Percentiles rank a stretch among this genome's conserved stretches.
Evolutionary conservation across 305 asterid genomes (phyloP).

Genomic region (Plantago rigida): DNA sequence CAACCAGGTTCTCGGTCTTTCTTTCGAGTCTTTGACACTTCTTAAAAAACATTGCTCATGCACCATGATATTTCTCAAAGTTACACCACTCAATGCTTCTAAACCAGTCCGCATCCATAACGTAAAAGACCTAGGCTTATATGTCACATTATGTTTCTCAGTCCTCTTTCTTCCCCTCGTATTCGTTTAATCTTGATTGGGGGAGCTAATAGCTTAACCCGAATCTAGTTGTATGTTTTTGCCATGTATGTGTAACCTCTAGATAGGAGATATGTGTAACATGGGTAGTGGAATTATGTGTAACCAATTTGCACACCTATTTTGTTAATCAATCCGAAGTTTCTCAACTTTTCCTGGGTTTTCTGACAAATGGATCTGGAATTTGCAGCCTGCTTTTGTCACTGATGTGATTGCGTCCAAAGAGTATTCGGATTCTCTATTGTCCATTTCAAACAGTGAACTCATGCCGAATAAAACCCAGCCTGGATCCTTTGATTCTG

Average conservation of each 20-base stretch:
- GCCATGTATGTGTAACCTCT: no score
- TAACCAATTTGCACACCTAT: not conserved
- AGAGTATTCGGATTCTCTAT: constrained; percentile 36
- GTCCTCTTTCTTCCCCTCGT: no score
- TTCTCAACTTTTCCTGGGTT: constrained; percentile 9
- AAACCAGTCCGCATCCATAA: not conserved
- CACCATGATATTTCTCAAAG: not conserved
- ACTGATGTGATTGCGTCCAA: constrained; percentile 41
- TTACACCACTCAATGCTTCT: not conserved
- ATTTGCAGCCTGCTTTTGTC: constrained; percentile 79
- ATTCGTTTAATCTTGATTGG: no score
- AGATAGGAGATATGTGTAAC: no score
- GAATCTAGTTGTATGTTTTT: not conserved
- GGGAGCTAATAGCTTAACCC: no score
- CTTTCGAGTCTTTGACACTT: constrained; percentile 5
- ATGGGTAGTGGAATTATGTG: no score
- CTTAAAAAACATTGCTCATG: constrained; percentile 16
- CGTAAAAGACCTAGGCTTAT: no score
- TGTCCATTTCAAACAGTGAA: constrained; percentile 27
- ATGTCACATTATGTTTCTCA: no score
- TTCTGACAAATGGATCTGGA: not conserved
- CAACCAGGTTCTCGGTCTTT: constrained; percentile 50
- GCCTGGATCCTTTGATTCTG: constrained; percentile 32
- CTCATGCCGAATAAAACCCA: constrained; percentile 35
- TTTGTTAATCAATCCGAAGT: constrained; percentile 4